Percentiles rank a stretch among this genome's conserved stretches.
phyloP scores from a whole-genome alignment of 305 asterid species.

The Fraxinus greggii region DNA sequence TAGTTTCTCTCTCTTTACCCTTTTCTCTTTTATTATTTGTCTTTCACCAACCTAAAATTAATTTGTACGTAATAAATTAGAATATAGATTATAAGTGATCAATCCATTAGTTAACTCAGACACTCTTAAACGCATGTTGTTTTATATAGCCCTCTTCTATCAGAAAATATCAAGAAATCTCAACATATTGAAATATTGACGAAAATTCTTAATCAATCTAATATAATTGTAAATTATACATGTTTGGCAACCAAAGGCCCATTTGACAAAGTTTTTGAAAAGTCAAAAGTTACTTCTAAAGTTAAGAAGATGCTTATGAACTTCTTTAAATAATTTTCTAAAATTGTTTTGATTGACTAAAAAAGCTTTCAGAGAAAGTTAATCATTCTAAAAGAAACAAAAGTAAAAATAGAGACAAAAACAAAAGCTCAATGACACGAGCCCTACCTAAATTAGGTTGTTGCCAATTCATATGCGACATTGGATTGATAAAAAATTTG shows the following conservation, averaged over 20 bases:
- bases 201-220: no score
- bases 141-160: no score
- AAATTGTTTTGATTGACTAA: neutral
- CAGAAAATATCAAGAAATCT: no score
- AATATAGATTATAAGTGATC: no score
- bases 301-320: neutral
- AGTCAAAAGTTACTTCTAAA: no score
- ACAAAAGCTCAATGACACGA: neutral
- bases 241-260: neutral
- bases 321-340: no score
- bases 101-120: no score
- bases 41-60: no score
- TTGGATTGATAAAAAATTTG: no score
- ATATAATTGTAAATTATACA: neutral
- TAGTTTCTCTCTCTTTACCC: neutral
- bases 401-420: neutral
- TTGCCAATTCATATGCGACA: neutral
- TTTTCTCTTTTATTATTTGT: neutral
- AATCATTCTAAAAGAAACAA: neutral
- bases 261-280: neutral
- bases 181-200: neutral
- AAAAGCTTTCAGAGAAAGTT: neutral
- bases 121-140: no score
- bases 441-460: neutral
- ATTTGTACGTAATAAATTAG: no score